phyloP scores from a whole-genome alignment of 345 rosid genomes.

The Lepidium sativum region DNA sequence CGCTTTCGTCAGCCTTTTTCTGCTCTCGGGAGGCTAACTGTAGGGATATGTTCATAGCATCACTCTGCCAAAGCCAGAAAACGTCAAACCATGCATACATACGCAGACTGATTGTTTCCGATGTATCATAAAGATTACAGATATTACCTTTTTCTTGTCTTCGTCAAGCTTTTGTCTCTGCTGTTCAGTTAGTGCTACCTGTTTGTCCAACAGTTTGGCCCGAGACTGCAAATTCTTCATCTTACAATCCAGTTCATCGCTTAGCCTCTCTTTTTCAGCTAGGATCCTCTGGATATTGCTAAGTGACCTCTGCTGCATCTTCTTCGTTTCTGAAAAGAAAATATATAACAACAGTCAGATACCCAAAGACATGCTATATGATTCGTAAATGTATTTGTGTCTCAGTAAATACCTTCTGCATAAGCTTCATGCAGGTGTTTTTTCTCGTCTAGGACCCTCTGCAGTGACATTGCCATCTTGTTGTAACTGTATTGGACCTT shows the following conservation, averaged over 20 bases:
- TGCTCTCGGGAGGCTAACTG: constrained; percentile 73
- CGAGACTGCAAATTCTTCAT: constrained; percentile 41
- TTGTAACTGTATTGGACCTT: constrained; percentile 47
- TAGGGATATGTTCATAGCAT: constrained; percentile 52
- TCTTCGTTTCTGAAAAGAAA: constrained; percentile 54
- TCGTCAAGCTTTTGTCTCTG: constrained; percentile 84
- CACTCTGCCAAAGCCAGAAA: constrained; percentile 41
- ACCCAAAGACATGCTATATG: not conserved
- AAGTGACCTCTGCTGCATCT: constrained; percentile 62
- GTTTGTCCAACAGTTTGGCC: constrained; percentile 70
- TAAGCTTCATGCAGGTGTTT: constrained; percentile 52
- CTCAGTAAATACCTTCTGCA: constrained; percentile 46
- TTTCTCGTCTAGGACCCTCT: constrained; percentile 66
- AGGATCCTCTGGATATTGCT: constrained; percentile 55
- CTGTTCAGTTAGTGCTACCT: constrained; percentile 74
- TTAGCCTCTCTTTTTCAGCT: constrained; percentile 58
- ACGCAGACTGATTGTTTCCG: not conserved
- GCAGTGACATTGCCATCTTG: constrained; percentile 51
- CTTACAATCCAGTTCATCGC: constrained; percentile 54
- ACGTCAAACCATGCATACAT: constrained; percentile 1
- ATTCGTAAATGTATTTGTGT: not conserved
- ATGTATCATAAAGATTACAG: not conserved
- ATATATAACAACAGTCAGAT: not conserved
- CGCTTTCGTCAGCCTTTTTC: constrained; percentile 71
- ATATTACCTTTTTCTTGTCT: constrained; percentile 64